Conservation (phyloP, 1,139 yeast species). For the Hansenula sp. region DNA sequence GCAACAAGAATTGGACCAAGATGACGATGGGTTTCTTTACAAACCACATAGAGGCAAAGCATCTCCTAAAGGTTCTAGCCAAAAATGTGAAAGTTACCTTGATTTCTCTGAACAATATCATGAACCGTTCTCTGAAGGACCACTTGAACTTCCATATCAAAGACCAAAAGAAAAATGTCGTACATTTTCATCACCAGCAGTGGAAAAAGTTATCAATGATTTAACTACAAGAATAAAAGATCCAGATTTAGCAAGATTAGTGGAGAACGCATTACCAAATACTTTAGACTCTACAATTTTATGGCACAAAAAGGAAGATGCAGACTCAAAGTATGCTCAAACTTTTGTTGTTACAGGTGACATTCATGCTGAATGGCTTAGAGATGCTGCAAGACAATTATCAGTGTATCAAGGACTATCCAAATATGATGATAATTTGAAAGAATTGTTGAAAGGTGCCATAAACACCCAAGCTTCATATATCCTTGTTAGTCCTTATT, state of each 20-base stretch:
- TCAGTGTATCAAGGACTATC: conserved; percentile 68
- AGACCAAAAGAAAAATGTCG: conserved; percentile 71
- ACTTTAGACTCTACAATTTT: conserved; percentile 83
- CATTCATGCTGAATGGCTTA: conserved; percentile 83
- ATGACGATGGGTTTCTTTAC: too few relatives aligned
- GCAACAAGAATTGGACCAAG: not conserved
- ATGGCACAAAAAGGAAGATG: conserved; percentile 46
- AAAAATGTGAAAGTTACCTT: conserved; percentile 24
- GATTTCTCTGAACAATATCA: conserved; percentile 35
- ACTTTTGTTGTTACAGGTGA: conserved; percentile 86
- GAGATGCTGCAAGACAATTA: conserved; percentile 83
- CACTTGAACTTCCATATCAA: conserved; percentile 59
- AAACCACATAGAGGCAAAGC: not conserved
- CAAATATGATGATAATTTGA: conserved; percentile 44
- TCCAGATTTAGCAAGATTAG: conserved; percentile 65
- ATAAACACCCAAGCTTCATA: conserved; percentile 73
- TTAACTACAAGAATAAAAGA: conserved; percentile 47
- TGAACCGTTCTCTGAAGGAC: conserved; percentile 45
- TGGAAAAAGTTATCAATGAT: conserved; percentile 58
- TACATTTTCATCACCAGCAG: conserved; percentile 59
- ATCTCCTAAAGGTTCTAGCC: conserved; percentile 1
- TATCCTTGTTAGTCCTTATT: conserved; percentile 63
- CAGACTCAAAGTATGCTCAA: conserved; percentile 28
- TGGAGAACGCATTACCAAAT: conserved; percentile 84
- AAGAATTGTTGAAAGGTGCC: conserved; percentile 65